These are phyloP conservation scores for Penicillium herquei DNA, from an alignment of 495 filamentous ascomycete species.

Conservation along the genomic window DNA sequence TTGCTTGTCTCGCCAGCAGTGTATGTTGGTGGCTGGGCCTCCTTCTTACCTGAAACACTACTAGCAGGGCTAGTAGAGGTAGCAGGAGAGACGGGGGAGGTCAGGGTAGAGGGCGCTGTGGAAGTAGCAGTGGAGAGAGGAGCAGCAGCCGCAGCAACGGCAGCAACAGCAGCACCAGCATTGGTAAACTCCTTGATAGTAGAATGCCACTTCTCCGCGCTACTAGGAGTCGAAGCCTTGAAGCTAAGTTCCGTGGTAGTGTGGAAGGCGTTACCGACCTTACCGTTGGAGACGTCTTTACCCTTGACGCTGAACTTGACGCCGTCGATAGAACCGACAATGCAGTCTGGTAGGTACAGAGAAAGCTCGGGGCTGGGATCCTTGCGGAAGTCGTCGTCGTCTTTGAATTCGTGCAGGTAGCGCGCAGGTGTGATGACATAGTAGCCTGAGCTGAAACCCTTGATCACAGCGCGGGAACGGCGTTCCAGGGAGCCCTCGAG, in stretches of 20 bases:
- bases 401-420: slow-evolving; percentile 95
- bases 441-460: slow-evolving; percentile 74
- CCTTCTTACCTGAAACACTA: slow-evolving; percentile 3
- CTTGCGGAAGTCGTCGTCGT: slow-evolving; percentile 75
- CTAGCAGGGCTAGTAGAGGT: neutral
- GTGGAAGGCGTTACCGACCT: slow-evolving; percentile 57
- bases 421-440: slow-evolving; percentile 85
- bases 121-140: neutral
- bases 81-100: neutral
- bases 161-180: slow-evolving; percentile 4
- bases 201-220: slow-evolving; percentile 82
- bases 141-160: slow-evolving; percentile 1
- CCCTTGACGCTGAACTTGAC: slow-evolving; percentile 93
- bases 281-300: slow-evolving; percentile 72
- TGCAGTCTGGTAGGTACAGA: slow-evolving; percentile 89
- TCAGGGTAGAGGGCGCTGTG: neutral
- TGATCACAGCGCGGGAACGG: slow-evolving; percentile 76
- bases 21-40: slow-evolving; percentile 7
- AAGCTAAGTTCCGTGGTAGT: slow-evolving; percentile 64
- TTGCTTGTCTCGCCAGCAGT: neutral
- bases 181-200: slow-evolving; percentile 51
- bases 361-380: slow-evolving; percentile 85
- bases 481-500: slow-evolving; percentile 86
- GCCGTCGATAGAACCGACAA: slow-evolving; percentile 69
- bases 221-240: slow-evolving; percentile 69